These are phyloP conservation scores for Malus fusca DNA, from an alignment of 306 rosid genomes.

Conservation along the genomic window DNA sequence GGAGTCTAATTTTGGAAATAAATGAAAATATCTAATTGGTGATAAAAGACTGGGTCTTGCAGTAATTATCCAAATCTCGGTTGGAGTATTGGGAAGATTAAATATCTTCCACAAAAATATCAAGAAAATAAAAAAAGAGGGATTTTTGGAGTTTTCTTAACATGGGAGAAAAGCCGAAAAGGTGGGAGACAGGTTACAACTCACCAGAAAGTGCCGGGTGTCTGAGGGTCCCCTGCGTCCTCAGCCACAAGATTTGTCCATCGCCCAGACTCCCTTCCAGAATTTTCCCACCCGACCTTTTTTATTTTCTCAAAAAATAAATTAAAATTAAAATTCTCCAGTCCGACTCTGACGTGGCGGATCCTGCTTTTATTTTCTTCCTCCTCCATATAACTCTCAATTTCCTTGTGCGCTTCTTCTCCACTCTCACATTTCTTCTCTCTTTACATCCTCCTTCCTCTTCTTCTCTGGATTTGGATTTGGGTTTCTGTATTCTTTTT, in stretches of 20 bases:
- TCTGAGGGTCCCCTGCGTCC: slow-evolving; percentile 20
- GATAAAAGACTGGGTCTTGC: neutral
- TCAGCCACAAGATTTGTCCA: slow-evolving; percentile 57
- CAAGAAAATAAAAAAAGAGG: neutral
- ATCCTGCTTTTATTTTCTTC: slow-evolving; percentile 12
- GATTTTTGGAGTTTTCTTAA: neutral
- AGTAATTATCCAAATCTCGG: neutral
- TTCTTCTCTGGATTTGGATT: neutral
- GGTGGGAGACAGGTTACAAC: neutral
- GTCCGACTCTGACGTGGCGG: slow-evolving; percentile 38
- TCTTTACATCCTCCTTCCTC: slow-evolving; percentile 2
- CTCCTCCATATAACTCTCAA: neutral
- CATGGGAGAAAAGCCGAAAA: neutral
- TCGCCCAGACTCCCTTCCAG: slow-evolving; percentile 31
- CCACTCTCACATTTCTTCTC: neutral
- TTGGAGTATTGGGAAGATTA: neutral
- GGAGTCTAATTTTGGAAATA: neutral
- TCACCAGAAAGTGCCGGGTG: slow-evolving; percentile 43
- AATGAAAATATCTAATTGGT: neutral
- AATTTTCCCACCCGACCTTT: slow-evolving; percentile 22
- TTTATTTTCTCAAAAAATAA: neutral
- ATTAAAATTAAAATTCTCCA: no score
- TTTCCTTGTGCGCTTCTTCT: slow-evolving; percentile 2
- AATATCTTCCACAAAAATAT: slow-evolving; percentile 8
- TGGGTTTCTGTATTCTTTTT: neutral